Conservation (phyloP, 805 yeast genomes). For the Brettanomyces nanus region DNA sequence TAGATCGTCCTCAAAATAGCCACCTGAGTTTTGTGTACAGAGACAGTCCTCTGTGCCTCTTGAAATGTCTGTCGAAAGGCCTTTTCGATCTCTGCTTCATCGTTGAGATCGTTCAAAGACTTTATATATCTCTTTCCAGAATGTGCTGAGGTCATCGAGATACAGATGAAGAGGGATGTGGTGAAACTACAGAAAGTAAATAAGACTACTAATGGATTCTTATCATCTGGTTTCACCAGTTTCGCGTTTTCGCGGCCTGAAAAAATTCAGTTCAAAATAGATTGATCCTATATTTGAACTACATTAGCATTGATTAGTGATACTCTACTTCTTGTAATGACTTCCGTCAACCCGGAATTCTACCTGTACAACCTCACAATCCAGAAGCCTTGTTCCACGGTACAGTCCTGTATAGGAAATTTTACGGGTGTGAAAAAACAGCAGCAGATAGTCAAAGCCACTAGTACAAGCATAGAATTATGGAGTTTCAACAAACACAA, state of each 20-base stretch:
- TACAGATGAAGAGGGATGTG: background rate
- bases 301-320: no score
- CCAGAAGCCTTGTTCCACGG: conserved; percentile 47
- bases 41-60: conserved; percentile 65
- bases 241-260: background rate
- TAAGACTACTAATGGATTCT: no score
- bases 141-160: no score
- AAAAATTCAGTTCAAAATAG: no score
- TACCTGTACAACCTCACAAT: conserved; percentile 65
- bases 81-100: conserved; percentile 25
- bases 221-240: background rate
- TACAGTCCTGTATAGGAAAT: conserved; percentile 55
- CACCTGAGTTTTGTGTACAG: conserved; percentile 71
- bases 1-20: conserved; percentile 55
- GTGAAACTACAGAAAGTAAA: background rate
- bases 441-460: conserved; percentile 58
- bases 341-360: conserved; percentile 28
- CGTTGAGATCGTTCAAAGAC: conserved; percentile 1
- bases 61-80: conserved; percentile 67
- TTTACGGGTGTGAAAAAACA: conserved; percentile 46
- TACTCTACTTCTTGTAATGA: no score
- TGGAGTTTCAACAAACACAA: conserved; percentile 43
- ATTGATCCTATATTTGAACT: no score
- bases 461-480: conserved; percentile 46
- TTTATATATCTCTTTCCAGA: conserved; percentile 1